Conservation (phyloP, 306 rosid species). For the Prunus dulcis region DNA sequence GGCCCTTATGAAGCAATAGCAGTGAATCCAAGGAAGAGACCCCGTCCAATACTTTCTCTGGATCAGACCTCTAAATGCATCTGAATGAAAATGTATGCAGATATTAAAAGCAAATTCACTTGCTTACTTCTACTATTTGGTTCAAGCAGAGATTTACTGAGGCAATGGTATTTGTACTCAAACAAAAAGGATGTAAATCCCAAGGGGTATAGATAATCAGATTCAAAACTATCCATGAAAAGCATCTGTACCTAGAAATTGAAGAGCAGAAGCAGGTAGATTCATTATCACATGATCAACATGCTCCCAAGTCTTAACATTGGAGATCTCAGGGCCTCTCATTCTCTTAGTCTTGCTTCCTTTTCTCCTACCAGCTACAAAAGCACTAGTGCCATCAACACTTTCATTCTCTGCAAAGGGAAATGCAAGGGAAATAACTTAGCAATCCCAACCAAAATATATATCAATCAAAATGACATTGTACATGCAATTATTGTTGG, state of each 20-base stretch:
- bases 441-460: not conserved
- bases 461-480: not conserved
- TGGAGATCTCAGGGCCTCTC: conserved; percentile 40
- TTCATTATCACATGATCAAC: conserved; percentile 90
- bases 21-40: conserved; percentile 81
- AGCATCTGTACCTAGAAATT: conserved; percentile 65
- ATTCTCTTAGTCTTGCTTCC: conserved; percentile 65
- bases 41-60: conserved; percentile 71
- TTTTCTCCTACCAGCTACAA: conserved; percentile 42
- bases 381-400: conserved; percentile 21
- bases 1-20: conserved; percentile 89
- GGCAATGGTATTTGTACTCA: not conserved
- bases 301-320: conserved; percentile 69
- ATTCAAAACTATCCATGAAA: not conserved
- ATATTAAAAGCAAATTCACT: conserved; percentile 7
- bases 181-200: not conserved
- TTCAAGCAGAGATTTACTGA: not conserved
- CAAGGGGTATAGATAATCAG: not conserved
- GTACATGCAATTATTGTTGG: conserved; percentile 13
- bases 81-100: conserved; percentile 33
- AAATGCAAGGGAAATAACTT: conserved; percentile 14
- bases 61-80: conserved; percentile 66
- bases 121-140: not conserved
- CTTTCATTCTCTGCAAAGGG: conserved; percentile 43
- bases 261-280: conserved; percentile 90